These are phyloP conservation scores for Mallotus repandus DNA, from an alignment of 441 rosid species.

Conservation along the genomic window DNA sequence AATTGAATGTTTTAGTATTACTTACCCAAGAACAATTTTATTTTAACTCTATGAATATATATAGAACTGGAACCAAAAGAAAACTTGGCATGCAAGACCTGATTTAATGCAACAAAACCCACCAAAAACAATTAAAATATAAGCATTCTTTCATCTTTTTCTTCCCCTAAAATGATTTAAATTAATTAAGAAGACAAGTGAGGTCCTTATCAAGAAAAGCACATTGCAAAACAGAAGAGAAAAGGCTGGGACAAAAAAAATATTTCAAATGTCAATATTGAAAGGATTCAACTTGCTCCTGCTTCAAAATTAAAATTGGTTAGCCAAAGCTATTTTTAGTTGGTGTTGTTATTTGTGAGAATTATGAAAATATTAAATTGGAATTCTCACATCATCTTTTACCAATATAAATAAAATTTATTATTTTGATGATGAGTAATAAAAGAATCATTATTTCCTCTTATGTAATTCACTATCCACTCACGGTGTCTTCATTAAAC, in stretches of 20 bases:
- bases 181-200: not conserved
- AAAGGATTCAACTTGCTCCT: not conserved
- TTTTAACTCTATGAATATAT: too few relatives aligned
- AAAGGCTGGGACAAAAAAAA: not conserved
- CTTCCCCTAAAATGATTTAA: not conserved
- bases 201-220: slow-evolving; percentile 19
- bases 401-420: too few relatives aligned
- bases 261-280: too few relatives aligned
- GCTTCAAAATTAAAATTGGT: not conserved
- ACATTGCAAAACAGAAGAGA: not conserved
- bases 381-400: too few relatives aligned
- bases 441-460: too few relatives aligned
- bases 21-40: not conserved
- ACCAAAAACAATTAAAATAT: not conserved
- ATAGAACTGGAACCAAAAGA: too few relatives aligned
- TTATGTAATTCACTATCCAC: too few relatives aligned
- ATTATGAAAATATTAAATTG: too few relatives aligned
- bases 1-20: not conserved
- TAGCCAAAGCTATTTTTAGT: not conserved
- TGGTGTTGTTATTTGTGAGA: too few relatives aligned
- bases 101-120: slow-evolving; percentile 21
- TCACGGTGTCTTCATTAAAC: too few relatives aligned
- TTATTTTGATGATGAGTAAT: too few relatives aligned
- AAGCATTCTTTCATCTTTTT: not conserved
- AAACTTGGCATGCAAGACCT: too few relatives aligned